Conservation (phyloP, 805 yeast genomes). For the Kodamaea kaohsiungensis region DNA sequence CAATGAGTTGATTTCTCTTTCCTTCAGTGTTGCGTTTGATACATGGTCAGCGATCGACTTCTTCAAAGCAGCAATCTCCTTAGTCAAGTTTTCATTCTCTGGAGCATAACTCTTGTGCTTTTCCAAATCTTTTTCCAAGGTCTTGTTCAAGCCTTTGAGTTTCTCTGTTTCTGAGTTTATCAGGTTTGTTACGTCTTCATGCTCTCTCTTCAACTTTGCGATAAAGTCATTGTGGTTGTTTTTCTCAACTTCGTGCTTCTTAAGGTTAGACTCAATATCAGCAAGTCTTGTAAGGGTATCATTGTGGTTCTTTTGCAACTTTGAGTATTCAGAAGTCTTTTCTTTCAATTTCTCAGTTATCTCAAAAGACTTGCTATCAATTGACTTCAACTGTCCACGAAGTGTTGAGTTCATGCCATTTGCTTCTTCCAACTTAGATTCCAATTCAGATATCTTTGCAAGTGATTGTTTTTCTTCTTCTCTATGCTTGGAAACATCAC, state of each 20-base stretch:
- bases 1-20: constrained; percentile 15
- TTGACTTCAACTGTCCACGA: constrained; percentile 29
- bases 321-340: constrained; percentile 10
- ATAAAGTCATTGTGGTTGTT: constrained; percentile 10
- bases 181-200: constrained; percentile 4
- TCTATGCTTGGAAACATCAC: constrained; percentile 44
- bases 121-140: constrained; percentile 13
- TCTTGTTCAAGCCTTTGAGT: constrained; percentile 11
- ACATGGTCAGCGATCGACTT: constrained; percentile 13
- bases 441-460: constrained; percentile 30
- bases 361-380: constrained; percentile 26
- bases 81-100: constrained; percentile 12
- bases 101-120: constrained; percentile 9
- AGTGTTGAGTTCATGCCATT: constrained; percentile 33
- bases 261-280: constrained; percentile 9
- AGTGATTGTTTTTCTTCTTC: constrained; percentile 35
- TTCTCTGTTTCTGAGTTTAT: constrained; percentile 9
- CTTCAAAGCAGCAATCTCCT: constrained; percentile 15
- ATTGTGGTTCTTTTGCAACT: constrained; percentile 12
- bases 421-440: constrained; percentile 29
- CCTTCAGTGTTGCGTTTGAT: constrained; percentile 11
- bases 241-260: constrained; percentile 12
- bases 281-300: constrained; percentile 2
- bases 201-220: constrained; percentile 12
- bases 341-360: constrained; percentile 11